A percentile compares a stretch with the other conserved stretches of the same genome.
These are phyloP conservation scores for Verticillium longisporum DNA, from an alignment of 2,329 filamentous ascomycete genomes.

Conservation along the genomic window DNA sequence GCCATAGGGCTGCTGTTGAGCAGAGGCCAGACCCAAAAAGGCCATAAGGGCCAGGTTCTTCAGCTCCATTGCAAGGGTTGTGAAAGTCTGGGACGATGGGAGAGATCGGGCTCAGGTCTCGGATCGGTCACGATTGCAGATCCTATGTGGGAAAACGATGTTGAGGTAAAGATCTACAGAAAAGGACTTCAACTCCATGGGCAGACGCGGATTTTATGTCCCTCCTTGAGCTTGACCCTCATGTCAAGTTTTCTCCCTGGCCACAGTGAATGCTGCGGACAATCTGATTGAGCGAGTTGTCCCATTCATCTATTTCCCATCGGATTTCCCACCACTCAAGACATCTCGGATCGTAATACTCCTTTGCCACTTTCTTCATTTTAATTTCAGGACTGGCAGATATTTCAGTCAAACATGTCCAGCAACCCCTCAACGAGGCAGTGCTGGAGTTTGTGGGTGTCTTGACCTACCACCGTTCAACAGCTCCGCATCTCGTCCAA, in stretches of 20 bases:
- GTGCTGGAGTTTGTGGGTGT: background rate
- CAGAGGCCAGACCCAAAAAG: background rate
- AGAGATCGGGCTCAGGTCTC: background rate
- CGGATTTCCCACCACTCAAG: constrained; percentile 1
- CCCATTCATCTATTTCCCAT: background rate
- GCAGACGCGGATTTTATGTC: background rate
- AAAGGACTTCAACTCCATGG: background rate
- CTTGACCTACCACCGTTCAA: background rate
- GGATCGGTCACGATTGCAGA: background rate
- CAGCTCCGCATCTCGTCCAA: background rate
- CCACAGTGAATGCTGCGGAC: background rate
- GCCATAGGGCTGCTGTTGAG: constrained; percentile 18
- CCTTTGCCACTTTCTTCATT: background rate
- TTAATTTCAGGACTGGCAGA: background rate
- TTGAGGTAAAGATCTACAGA: background rate
- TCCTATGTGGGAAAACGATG: background rate
- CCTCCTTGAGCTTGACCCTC: background rate
- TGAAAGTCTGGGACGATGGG: background rate
- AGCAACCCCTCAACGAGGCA: background rate
- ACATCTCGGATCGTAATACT: background rate
- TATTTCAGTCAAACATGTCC: background rate
- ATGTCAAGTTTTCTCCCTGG: no score
- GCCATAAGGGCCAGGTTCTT: constrained; percentile 2
- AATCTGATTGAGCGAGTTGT: no score
- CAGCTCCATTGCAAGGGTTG: background rate